phyloP scores from a whole-genome alignment of 2,329 filamentous ascomycete species.

The Capronia epimyces region DNA sequence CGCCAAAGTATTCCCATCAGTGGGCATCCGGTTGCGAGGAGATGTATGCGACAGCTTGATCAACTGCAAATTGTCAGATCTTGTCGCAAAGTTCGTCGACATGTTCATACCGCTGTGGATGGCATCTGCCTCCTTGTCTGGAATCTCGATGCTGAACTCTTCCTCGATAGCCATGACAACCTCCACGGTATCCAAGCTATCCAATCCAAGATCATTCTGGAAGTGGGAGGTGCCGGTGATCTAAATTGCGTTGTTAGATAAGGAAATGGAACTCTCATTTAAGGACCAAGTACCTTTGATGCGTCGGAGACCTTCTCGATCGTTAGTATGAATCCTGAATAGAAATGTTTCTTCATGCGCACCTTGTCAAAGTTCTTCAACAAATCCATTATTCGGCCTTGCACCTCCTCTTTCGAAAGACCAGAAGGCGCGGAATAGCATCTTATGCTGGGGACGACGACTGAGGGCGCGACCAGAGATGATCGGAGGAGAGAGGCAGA shows the following conservation, averaged over 20 bases:
- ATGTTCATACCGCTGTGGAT: conserved; percentile 79
- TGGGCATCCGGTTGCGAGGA: conserved; percentile 74
- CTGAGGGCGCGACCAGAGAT: conserved; percentile 56
- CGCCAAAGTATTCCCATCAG: conserved; percentile 9
- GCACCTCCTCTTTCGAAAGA: conserved; percentile 76
- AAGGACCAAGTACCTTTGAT: conserved; percentile 47
- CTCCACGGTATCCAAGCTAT: conserved; percentile 97
- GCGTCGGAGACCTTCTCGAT: conserved; percentile 42
- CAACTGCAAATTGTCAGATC: conserved; percentile 55
- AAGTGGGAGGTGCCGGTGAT: conserved; percentile 83
- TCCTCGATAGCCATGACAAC: conserved; percentile 99
- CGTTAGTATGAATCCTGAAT: conserved; percentile 24
- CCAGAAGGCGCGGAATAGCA: conserved; percentile 80
- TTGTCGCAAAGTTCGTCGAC: not conserved
- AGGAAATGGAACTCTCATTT: not conserved
- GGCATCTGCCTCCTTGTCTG: conserved; percentile 89
- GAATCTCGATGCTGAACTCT: conserved; percentile 92
- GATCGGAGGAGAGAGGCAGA: conserved; percentile 56
- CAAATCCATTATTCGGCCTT: conserved; percentile 86
- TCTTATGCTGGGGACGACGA: conserved; percentile 64
- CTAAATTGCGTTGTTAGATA: conserved; percentile 47
- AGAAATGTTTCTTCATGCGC: conserved; percentile 32
- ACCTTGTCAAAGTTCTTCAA: conserved; percentile 98
- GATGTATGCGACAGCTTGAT: conserved; percentile 94
- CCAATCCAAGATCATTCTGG: conserved; percentile 91